Base-by-base conservation (phyloP, 306 rosid genomes). In the Lathyrus oleraceus region DNA sequence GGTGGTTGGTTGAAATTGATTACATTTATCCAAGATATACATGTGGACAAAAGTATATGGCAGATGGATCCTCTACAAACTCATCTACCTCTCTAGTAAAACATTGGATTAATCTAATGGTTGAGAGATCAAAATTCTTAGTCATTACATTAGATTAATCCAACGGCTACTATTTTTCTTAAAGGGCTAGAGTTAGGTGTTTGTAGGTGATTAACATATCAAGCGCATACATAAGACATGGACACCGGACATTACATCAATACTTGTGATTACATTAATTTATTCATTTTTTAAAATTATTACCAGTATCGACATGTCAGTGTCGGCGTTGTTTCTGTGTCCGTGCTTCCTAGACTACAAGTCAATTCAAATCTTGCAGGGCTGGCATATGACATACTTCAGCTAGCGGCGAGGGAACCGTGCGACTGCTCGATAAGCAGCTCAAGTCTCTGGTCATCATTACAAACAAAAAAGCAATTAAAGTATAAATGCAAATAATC, bases 391-490 rank as follows among this genome's bases (percentile, higher is more conserved):
- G 72, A 19, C 8, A 32, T 53, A 17, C 64, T 63, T 84, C 81
- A 69, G 63, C 81, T 64, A 56, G 75, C 49, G 45, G 48, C 67
- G 5, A 73, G 45, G 56, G 86, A 62, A 71, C 85, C 56, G 19
- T 57, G 79, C 1, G 86, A 78, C 80, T 81, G 88, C 85, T 80
- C 92, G 65, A 88, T 61, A 42, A 86, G 84, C 67, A 69, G 67
- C 81, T 91, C 95, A 2, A 91, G 83, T 82, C 82, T 88, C 95
- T 91, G 88, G 73, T 66, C 69, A 81, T 4, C 28, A 67, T 76
- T 49, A 45, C 25, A 60, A 36, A 23, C n/a, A 73, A 17, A 20
- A 57, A 60, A 53, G 13, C 17, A 74, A 40, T 44, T 13, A 25
- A 62, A 56, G 20, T 17, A 35, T 21, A 54, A 58, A 27, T 8